Evolutionary conservation across 306 rosid genomes (phyloP).

Genomic region (Cyclanthera cordifolia): DNA sequence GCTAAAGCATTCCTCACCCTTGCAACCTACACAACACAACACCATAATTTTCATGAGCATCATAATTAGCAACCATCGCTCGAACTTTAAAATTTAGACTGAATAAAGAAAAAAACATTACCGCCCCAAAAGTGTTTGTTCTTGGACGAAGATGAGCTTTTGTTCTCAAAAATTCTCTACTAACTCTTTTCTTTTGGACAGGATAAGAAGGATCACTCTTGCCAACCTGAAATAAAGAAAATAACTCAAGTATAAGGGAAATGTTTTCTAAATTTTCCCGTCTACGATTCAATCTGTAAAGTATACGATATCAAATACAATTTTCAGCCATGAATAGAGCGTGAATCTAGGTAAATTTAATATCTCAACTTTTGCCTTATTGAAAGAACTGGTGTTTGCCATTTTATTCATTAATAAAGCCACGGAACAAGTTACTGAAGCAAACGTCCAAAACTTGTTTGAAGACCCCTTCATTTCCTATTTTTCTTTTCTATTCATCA

Average conservation of each 20-base stretch:
- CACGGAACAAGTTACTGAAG: background rate
- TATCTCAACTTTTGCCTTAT: background rate
- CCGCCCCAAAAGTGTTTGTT: slow-evolving; percentile 96
- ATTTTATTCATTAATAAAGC: background rate
- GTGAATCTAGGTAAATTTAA: background rate
- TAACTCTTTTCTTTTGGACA: slow-evolving; percentile 84
- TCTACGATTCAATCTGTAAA: background rate
- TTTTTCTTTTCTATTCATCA: background rate
- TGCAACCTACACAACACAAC: slow-evolving; percentile 53
- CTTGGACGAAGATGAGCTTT: slow-evolving; percentile 94
- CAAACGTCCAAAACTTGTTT: background rate
- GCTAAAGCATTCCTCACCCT: slow-evolving; percentile 90
- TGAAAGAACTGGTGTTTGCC: background rate
- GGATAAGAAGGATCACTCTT: slow-evolving; percentile 85
- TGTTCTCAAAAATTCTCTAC: slow-evolving; percentile 83
- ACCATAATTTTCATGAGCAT: background rate
- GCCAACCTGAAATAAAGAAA: slow-evolving; percentile 49
- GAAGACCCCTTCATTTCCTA: background rate
- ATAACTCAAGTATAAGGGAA: background rate
- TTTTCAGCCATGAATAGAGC: background rate
- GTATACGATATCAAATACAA: background rate
- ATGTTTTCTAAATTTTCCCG: background rate
- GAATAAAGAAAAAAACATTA: slow-evolving; percentile 32
- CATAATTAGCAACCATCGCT: background rate
- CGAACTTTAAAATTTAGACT: background rate